Evolutionary conservation across 1,284 basidiomycete species (phyloP).

Genomic region (Coniferiporia sulphurascens): DNA sequence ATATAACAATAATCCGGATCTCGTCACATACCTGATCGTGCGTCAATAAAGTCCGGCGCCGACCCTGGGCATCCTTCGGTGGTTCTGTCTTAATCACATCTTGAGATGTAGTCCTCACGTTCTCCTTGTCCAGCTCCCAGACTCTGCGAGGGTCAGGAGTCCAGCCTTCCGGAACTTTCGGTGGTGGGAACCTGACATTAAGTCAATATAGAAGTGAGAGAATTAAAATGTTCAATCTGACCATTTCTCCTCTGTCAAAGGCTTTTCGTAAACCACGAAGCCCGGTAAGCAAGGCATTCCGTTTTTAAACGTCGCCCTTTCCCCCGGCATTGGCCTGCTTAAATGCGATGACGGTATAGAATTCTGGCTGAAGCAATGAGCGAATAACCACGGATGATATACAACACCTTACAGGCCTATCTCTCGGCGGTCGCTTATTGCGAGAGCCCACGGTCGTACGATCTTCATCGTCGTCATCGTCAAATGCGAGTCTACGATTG

Average conservation of each 20-base stretch:
- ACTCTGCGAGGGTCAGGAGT: constrained; percentile 75
- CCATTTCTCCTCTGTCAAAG: constrained; percentile 72
- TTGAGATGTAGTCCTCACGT: constrained; percentile 23
- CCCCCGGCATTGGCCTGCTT: constrained; percentile 26
- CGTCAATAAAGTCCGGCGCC: constrained; percentile 55
- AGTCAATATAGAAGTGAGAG: constrained; percentile 14
- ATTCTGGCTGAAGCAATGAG: constrained; percentile 18
- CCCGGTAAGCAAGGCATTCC: constrained; percentile 71
- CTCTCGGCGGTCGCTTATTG: neutral
- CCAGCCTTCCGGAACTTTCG: constrained; percentile 82
- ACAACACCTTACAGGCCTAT: constrained; percentile 16
- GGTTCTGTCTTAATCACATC: neutral
- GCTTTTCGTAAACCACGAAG: constrained; percentile 67
- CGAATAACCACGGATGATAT: constrained; percentile 17
- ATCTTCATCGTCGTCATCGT: constrained; percentile 67
- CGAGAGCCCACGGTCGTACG: constrained; percentile 33
- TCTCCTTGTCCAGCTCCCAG: constrained; percentile 56
- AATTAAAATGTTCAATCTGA: constrained; percentile 32
- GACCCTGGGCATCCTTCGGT: constrained; percentile 31
- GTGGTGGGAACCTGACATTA: constrained; percentile 66
- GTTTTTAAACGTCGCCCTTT: constrained; percentile 56
- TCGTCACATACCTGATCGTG: constrained; percentile 56
- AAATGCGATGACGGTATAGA: constrained; percentile 20
- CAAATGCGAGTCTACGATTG: constrained; percentile 64
- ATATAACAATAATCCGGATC: constrained; percentile 4